Evolutionary conservation across 352 stramenopile genomes (phyloP), one percentile per base, ranked within the genome.

Genomic region (Globisporangium camurandrum): DNA sequence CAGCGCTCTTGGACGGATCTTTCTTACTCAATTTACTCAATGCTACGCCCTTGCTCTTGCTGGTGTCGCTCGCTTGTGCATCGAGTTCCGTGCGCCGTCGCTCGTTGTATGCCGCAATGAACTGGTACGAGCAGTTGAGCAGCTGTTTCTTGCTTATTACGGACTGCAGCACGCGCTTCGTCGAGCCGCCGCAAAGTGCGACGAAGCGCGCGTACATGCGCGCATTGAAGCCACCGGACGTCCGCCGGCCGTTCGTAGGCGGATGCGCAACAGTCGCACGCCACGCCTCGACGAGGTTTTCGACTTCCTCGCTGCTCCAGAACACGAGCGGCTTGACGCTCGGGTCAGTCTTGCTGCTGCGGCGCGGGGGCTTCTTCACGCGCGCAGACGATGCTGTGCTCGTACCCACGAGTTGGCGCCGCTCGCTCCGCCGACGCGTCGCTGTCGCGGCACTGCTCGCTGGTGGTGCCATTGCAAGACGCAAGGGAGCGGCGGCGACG

Each of bases 131-230:
- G 33, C 51, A 45, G 42, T 46, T 50, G 10, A 57, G 36, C 12
- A 57, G 43, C 50, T 57, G 50, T 24, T 57, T 57, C 50, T 57
- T 57, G 16, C 19, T 44, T 17, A 51, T 44, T 34, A 45, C 33
- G 7, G 50, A 49, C 31, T 45, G 24, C n/a, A 50, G 33, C 23
- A 39, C 42, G 24, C 50, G 50, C 12, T 22, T 19, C 14, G 31
- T 46, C 17, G 40, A 45, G 23, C 50, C 50, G n/a, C 50, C 50
- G 4, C 16, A 38, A 33, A 57, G 43, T 26, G 49, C 42, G 3
- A 46, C 12, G 19, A 57, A 57, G 23, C 50, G 50, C 19, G 19
- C 17, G 23, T 51, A 57, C 11, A 57, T 24, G 10, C 50, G 43
- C 24, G 30, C 50, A 10, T 57, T 57, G 33, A 57, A 57, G 2